Evolutionary conservation across 2,329 filamentous ascomycete genomes (phyloP).

Genomic region (Curvularia spicifera): DNA sequence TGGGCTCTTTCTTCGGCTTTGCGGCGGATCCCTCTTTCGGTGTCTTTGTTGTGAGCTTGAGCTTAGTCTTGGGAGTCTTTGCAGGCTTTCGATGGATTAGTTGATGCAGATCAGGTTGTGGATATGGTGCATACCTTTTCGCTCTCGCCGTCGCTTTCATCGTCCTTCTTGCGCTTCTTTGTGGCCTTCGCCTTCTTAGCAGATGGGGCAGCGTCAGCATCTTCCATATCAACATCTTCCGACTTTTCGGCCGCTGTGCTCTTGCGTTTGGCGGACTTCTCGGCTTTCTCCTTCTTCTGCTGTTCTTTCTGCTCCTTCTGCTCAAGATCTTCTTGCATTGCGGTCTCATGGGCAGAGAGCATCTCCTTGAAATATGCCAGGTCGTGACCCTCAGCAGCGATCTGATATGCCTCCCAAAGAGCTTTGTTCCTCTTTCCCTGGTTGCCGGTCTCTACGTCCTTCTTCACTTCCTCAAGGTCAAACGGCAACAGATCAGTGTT

Average conservation of each 20-base stretch:
- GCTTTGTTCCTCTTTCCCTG: slow-evolving; percentile 88
- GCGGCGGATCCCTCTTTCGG: slow-evolving; percentile 46
- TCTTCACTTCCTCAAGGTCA: slow-evolving; percentile 73
- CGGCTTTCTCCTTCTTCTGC: slow-evolving; percentile 66
- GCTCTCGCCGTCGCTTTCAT: slow-evolving; percentile 72
- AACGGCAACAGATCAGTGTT: slow-evolving; percentile 84
- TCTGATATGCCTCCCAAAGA: slow-evolving; percentile 76
- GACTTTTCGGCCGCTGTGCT: slow-evolving; percentile 40
- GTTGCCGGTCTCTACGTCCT: slow-evolving; percentile 71
- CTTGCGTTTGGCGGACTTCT: slow-evolving; percentile 59
- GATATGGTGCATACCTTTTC: slow-evolving; percentile 57
- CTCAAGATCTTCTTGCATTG: slow-evolving; percentile 63
- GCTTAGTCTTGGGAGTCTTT: slow-evolving; percentile 59
- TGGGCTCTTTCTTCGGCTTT: slow-evolving; percentile 67
- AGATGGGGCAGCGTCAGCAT: slow-evolving; percentile 47
- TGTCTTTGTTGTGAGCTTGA: slow-evolving; percentile 55
- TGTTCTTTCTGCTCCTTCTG: slow-evolving; percentile 69
- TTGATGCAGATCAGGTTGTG: neutral
- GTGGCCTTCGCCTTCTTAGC: slow-evolving; percentile 46
- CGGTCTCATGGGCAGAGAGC: slow-evolving; percentile 65
- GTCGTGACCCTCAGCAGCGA: slow-evolving; percentile 79
- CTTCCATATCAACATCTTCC: slow-evolving; percentile 51
- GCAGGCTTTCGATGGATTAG: slow-evolving; percentile 51
- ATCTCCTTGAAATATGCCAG: slow-evolving; percentile 84
- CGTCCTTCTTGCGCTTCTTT: slow-evolving; percentile 79